Percentiles rank a stretch among this genome's conserved stretches.
Evolutionary conservation across 2,329 filamentous ascomycete genomes (phyloP).

Genomic region (Pestalotiopsis sp.): DNA sequence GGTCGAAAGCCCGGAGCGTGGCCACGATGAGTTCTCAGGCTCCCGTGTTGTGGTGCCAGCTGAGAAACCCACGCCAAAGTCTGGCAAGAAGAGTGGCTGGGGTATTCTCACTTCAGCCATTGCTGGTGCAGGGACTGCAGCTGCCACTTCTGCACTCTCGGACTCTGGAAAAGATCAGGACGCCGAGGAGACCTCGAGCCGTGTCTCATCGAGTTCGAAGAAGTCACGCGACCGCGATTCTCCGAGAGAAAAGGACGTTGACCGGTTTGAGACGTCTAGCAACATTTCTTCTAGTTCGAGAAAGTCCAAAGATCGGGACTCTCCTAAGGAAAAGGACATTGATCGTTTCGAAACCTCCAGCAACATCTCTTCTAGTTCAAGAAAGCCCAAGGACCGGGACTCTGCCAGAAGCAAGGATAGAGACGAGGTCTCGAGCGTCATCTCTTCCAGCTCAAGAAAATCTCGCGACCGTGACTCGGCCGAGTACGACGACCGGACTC

Average conservation of each 20-base stretch:
- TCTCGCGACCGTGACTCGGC: neutral
- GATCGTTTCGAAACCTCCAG: slow-evolving; percentile 16
- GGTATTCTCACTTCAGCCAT: slow-evolving; percentile 55
- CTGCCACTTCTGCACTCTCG: slow-evolving; percentile 21
- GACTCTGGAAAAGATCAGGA: slow-evolving; percentile 16
- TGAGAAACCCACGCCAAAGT: slow-evolving; percentile 29
- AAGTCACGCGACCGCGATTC: neutral
- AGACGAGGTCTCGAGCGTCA: slow-evolving; percentile 15
- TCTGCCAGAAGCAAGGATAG: neutral
- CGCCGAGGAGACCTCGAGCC: slow-evolving; percentile 8
- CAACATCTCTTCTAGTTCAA: slow-evolving; percentile 1
- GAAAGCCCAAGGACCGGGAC: neutral
- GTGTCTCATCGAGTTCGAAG: slow-evolving; percentile 4
- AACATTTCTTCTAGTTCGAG: slow-evolving; percentile 7
- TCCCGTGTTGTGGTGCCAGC: slow-evolving; percentile 31
- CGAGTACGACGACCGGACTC: slow-evolving; percentile 11
- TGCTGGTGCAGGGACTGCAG: slow-evolving; percentile 38
- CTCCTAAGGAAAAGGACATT: slow-evolving; percentile 1
- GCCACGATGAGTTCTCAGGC: slow-evolving; percentile 29
- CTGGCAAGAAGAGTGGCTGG: slow-evolving; percentile 50
- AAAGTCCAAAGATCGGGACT: neutral
- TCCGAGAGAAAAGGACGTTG: slow-evolving; percentile 3
- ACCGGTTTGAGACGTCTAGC: slow-evolving; percentile 15
- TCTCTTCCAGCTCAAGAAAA: neutral
- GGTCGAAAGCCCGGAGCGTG: slow-evolving; percentile 57